Conservation (phyloP, 768 basidiomycete genomes). For the Collybiopsis confluens region DNA sequence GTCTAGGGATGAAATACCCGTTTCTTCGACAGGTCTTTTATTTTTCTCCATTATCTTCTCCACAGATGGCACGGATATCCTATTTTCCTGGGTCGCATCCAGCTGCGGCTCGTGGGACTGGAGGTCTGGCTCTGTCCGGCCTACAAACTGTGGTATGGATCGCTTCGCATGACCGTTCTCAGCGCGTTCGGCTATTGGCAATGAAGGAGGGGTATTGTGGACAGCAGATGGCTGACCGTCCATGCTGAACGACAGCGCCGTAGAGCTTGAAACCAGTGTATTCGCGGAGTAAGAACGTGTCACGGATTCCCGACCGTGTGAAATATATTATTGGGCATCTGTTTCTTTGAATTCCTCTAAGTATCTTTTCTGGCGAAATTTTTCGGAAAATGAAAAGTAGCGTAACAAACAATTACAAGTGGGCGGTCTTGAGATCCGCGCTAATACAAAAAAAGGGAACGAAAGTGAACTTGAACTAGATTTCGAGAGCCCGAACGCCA, state of each 20-base stretch:
- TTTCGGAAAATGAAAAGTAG: no score
- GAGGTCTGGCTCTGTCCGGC: not conserved
- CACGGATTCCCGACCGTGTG: no score
- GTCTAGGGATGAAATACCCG: not conserved
- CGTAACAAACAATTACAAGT: no score
- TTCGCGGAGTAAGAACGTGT: no score
- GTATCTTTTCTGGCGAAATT: no score
- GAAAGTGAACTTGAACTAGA: not conserved
- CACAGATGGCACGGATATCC: not conserved
- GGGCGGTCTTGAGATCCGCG: no score
- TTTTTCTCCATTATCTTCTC: not conserved
- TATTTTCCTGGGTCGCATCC: not conserved
- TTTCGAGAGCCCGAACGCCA: not conserved
- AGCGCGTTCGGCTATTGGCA: not conserved
- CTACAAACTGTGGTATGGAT: not conserved
- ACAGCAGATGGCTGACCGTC: not conserved
- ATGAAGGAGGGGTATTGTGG: conserved; percentile 2
- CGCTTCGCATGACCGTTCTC: not conserved
- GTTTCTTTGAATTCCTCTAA: no score
- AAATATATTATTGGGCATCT: no score
- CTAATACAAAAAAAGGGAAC: not conserved
- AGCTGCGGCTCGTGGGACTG: not conserved
- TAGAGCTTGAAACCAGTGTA: not conserved
- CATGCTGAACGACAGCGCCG: conserved; percentile 3
- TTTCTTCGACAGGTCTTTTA: not conserved